Evolutionary conservation across 2,329 filamentous ascomycete genomes (phyloP).

Genomic region (Trichophyton benhamiae): DNA sequence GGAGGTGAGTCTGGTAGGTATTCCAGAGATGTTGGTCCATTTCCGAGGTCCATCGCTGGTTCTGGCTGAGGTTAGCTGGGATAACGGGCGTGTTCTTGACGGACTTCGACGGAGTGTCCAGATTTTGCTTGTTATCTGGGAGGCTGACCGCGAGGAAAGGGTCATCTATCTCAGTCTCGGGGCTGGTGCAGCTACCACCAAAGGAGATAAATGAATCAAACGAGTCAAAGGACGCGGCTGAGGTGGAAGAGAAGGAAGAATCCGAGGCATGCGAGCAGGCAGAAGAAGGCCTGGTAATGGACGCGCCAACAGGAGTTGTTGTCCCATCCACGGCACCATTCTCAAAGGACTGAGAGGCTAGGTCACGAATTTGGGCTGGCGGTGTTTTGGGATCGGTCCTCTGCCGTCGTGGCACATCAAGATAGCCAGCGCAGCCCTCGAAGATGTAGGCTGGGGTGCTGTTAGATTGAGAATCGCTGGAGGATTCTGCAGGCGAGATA

Average conservation of each 20-base stretch:
- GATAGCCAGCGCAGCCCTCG: constrained; percentile 22
- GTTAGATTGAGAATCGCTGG: background rate
- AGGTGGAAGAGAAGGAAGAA: constrained; percentile 48
- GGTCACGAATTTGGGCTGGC: constrained; percentile 33
- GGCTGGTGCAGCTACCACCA: constrained; percentile 49
- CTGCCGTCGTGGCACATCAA: constrained; percentile 29
- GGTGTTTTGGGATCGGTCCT: constrained; percentile 33
- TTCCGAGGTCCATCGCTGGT: constrained; percentile 43
- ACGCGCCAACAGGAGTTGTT: constrained; percentile 26
- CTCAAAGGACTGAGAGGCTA: constrained; percentile 21
- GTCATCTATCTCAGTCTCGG: constrained; percentile 46
- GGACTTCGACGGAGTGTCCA: constrained; percentile 29
- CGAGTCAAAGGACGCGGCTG: constrained; percentile 30
- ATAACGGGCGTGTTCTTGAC: constrained; percentile 18
- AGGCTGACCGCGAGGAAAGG: constrained; percentile 40
- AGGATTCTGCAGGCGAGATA: constrained; percentile 15
- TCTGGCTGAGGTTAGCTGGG: constrained; percentile 18
- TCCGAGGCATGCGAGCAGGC: constrained; percentile 48
- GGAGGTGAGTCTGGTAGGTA: constrained; percentile 53
- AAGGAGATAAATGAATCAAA: constrained; percentile 45
- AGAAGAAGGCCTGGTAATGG: constrained; percentile 44
- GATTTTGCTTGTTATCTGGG: constrained; percentile 25
- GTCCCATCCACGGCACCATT: constrained; percentile 21
- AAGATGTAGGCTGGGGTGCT: constrained; percentile 17
- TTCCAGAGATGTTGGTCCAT: constrained; percentile 57